A percentile compares a stretch with the other conserved stretches of the same genome.
Conservation (phyloP, 164 flowering plant genomes). For the Amborella trichopoda region DNA sequence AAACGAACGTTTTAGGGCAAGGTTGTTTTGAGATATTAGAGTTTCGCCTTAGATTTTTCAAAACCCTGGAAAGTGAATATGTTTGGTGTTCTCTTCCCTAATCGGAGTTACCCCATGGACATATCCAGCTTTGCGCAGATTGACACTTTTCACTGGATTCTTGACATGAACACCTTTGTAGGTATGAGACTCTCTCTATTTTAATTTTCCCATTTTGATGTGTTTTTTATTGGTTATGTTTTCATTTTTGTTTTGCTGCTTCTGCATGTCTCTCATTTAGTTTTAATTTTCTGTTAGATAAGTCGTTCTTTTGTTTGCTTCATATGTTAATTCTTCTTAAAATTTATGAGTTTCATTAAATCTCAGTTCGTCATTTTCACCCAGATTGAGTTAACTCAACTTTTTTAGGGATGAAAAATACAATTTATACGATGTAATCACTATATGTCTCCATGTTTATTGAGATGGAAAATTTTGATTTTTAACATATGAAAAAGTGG, state of each 20-base stretch:
- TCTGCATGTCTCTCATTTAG: background rate
- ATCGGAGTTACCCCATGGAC: constrained; percentile 91
- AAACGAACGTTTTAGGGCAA: background rate
- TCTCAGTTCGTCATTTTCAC: too few relatives aligned
- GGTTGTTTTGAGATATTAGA: too few relatives aligned
- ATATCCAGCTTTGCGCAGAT: constrained; percentile 85
- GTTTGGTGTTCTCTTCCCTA: constrained; percentile 93
- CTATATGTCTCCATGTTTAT: too few relatives aligned
- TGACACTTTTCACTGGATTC: constrained; percentile 89
- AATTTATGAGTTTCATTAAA: too few relatives aligned
- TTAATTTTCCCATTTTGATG: background rate
- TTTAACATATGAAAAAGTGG: too few relatives aligned
- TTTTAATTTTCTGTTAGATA: too few relatives aligned
- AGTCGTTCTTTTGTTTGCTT: too few relatives aligned
- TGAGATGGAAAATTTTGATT: too few relatives aligned
- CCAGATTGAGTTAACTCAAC: too few relatives aligned
- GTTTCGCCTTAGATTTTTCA: background rate
- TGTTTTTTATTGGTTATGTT: background rate
- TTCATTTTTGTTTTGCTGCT: background rate
- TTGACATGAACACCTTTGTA: constrained; percentile 89
- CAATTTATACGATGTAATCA: too few relatives aligned
- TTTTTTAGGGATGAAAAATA: too few relatives aligned
- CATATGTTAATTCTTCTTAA: too few relatives aligned
- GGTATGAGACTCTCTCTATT: constrained; percentile 19
- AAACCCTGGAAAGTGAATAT: constrained; percentile 12